Base-by-base conservation (phyloP, 2,329 filamentous ascomycete species). In the Incumbomyces delicatus region DNA sequence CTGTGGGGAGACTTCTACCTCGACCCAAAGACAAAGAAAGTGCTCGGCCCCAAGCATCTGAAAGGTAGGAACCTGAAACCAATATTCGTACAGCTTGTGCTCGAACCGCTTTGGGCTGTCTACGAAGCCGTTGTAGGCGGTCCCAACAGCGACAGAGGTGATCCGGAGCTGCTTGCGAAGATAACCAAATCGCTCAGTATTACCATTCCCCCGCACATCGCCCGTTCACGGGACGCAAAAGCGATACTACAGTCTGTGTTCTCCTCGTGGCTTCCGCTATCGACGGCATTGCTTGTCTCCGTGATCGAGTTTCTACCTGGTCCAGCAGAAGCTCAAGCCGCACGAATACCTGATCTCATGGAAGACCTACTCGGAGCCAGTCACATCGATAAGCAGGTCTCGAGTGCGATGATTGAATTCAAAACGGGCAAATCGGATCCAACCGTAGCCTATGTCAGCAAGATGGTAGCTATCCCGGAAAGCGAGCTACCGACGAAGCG, bases 1-100 rank as follows among this genome's bases (percentile, higher is more conserved):
- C 74, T 98, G 0, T 98, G 92, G 92, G 92, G 92, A 38, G 90
- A 88, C 63, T 98, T 86, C 63, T 98, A 95, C 64, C 71, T 98
- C 37, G 92, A 98, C 60, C 88, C 92, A 6, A 98, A 96, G 66
- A 94, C 89, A 1, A 98, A 95, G 65, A 87, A 94, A 60, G 83
- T 98, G 0, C 72, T 98, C 5, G 85, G 83, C 1, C 78, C 82
- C 22, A 96, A 95, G 66, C 92, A 98, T 69, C 72, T 98, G 42
- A 96, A 94, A 62, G 92, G 92, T 2, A 77, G 92, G 39, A 79
- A 83, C 49, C 69, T 98, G 51, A 98, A 96, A 67, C 92, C 92
- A 7, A 87, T 98, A 77, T 98, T 98, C 64, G 92, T 96, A 12
- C 92, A 96, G 63, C 73, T 98, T 41, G 92, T 98, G 6, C 74